These are phyloP conservation scores for Yamadazyma sp. DNA, from an alignment of 805 yeast genomes.

Conservation along the genomic window DNA sequence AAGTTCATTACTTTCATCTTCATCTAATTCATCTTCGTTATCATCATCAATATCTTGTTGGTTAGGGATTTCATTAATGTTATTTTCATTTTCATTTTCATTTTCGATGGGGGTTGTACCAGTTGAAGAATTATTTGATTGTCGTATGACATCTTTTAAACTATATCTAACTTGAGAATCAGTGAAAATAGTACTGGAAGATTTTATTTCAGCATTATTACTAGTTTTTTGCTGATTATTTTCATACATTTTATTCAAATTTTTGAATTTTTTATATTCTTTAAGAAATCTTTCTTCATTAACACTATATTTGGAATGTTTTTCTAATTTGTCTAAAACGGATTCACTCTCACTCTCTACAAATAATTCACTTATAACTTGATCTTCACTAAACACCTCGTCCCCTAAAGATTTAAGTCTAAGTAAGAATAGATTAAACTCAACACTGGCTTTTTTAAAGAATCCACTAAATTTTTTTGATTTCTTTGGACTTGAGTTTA, in stretches of 20 bases:
- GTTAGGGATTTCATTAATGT: neutral
- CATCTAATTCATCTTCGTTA: constrained; percentile 4
- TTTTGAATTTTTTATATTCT: constrained; percentile 29
- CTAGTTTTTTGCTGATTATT: constrained; percentile 14
- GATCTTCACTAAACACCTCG: constrained; percentile 48
- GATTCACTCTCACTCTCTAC: constrained; percentile 34
- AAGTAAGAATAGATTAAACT: constrained; percentile 32
- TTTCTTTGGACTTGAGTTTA: constrained; percentile 3
- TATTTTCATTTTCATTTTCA: constrained; percentile 7
- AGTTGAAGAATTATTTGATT: constrained; percentile 7
- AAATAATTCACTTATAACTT: constrained; percentile 49
- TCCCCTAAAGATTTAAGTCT: constrained; percentile 45
- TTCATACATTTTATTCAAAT: constrained; percentile 31
- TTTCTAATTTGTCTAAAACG: constrained; percentile 20
- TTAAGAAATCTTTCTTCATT: constrained; percentile 30
- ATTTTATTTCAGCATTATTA: constrained; percentile 11
- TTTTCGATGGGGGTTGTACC: constrained; percentile 4
- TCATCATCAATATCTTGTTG: constrained; percentile 2
- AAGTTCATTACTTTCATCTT: constrained; percentile 3
- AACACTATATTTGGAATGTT: constrained; percentile 17
- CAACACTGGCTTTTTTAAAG: constrained; percentile 37
- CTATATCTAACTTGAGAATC: constrained; percentile 10
- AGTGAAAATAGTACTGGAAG: constrained; percentile 11
- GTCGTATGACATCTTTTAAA: constrained; percentile 23
- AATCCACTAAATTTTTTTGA: constrained; percentile 11